Conservation (phyloP, 495 filamentous ascomycete genomes). For the Hypomontagnella submonticulosa region DNA sequence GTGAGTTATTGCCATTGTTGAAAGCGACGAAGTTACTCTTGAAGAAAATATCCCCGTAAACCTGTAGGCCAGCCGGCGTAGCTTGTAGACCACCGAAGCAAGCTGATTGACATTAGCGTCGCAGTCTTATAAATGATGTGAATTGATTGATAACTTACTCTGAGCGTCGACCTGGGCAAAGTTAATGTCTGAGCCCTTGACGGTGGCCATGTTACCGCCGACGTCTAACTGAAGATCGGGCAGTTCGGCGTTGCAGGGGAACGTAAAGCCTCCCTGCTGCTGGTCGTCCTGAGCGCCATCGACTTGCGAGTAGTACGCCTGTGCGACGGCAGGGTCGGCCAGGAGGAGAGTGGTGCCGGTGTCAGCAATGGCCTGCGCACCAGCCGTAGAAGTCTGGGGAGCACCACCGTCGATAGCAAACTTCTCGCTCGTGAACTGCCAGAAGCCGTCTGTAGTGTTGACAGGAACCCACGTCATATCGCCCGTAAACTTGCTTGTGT, state of each 20-base stretch:
- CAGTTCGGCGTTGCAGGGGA: constrained; percentile 59
- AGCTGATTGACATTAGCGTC: constrained; percentile 53
- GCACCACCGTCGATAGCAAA: constrained; percentile 65
- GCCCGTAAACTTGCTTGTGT: constrained; percentile 72
- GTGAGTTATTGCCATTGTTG: constrained; percentile 68
- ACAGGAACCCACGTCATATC: constrained; percentile 71
- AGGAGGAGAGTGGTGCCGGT: constrained; percentile 80
- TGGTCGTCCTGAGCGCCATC: constrained; percentile 61
- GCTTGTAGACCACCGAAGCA: constrained; percentile 80
- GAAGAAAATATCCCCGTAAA: constrained; percentile 84
- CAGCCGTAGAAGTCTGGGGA: constrained; percentile 48
- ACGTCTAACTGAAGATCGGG: constrained; percentile 76
- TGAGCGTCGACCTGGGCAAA: constrained; percentile 67
- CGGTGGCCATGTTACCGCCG: constrained; percentile 68
- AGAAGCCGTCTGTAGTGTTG: constrained; percentile 74
- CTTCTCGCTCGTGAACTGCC: constrained; percentile 71
- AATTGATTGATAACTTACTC: constrained; percentile 48
- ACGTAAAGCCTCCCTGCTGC: constrained; percentile 69
- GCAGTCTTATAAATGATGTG: not conserved
- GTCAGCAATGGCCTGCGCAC: constrained; percentile 73
- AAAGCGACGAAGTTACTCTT: constrained; percentile 85
- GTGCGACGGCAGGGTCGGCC: constrained; percentile 68
- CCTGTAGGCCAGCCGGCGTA: constrained; percentile 68
- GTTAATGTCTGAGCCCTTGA: constrained; percentile 74
- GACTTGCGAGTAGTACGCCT: constrained; percentile 72